Percentiles rank a stretch among this genome's conserved stretches.
These are phyloP conservation scores for Chondrostereum purpureum DNA, from an alignment of 1,284 basidiomycete species.

Conservation along the genomic window DNA sequence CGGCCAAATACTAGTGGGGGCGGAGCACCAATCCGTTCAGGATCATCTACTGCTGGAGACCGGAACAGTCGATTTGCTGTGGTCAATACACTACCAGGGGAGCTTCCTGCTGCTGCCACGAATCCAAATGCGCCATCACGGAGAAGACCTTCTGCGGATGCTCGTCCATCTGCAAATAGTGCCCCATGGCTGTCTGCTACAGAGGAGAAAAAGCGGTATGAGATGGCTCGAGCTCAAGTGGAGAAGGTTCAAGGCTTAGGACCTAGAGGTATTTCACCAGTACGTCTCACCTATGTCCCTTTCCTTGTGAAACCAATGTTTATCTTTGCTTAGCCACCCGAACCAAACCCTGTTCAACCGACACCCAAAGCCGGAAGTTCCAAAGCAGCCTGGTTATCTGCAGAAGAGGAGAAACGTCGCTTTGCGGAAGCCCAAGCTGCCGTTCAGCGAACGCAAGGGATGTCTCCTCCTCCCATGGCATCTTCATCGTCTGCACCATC, in stretches of 20 bases:
- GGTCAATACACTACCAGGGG: conserved; percentile 24
- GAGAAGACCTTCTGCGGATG: conserved; percentile 2
- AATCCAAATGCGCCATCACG: not conserved
- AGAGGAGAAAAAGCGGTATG: not conserved
- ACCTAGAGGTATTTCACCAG: conserved; percentile 25
- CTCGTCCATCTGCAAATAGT: not conserved
- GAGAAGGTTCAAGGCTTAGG: conserved; percentile 46
- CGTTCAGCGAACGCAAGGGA: conserved; percentile 43
- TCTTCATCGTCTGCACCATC: conserved; percentile 20
- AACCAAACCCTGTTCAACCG: conserved; percentile 6
- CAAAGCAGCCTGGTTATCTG: conserved; percentile 47
- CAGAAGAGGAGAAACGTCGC: conserved; percentile 63
- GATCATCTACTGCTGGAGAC: conserved; percentile 13
- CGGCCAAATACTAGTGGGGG: conserved; percentile 1
- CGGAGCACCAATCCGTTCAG: conserved; percentile 15
- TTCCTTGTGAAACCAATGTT: conserved; percentile 1
- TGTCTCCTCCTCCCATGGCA: conserved; percentile 10
- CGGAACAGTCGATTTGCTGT: conserved; percentile 27
- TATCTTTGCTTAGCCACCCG: conserved; percentile 7
- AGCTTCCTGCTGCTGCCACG: conserved; percentile 13
- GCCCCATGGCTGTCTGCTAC: not conserved
- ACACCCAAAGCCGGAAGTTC: conserved; percentile 10
- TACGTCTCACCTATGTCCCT: conserved; percentile 20
- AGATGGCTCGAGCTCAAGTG: not conserved
- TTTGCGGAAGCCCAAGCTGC: conserved; percentile 63